Evolutionary conservation across 2,329 filamentous ascomycete genomes (phyloP), one percentile per base, ranked within the genome.

Genomic region (Didymosphaeria variabile): DNA sequence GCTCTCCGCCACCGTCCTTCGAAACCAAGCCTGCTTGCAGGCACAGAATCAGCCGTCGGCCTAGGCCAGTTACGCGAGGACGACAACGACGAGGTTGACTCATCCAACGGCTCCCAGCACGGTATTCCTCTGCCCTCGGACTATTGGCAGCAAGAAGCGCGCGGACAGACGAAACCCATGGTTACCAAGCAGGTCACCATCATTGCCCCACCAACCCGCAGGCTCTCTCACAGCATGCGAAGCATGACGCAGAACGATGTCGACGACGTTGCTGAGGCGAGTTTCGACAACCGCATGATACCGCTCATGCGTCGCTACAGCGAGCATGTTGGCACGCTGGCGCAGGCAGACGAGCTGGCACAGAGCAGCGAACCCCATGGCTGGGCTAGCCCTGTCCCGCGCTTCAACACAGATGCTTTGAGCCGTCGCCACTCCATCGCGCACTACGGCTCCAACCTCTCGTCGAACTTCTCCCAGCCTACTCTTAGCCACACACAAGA

Each of bases 371-470:
- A 61, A 34, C 51, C 66, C 58, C 72, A 67, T 15, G 68, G 72
- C 58, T 76, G 74, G 73, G 71, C 67, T 8, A 67, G 64, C 51
- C 74, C 73, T 59, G 70, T 71, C 29, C 64, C 64, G 12, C 62
- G 64, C 17, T 63, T 67, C 31, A 64, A 64, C 31, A 59, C 63
- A 29, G 73, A 76, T 42, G 63, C 65, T 13, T 90, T 93, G 70
- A 93, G 91, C 69, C 86, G 92, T 61, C 88, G 92, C 31, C 92
- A 94, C 77, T 94, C 92, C 1, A 92, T 95, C 72, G 92, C 82
- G 15, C 80, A 77, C 40, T 73, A 74, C 36, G 65, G 67, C 29
- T 71, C 66, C 47, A 71, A 77, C 46, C 68, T 66, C 13, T 61
- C 65, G 8, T 62, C 66, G 9, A 65, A 64, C 1, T 69, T 75